phyloP scores from a whole-genome alignment of 225 moss, liverwort and hornwort genomes.

The Pseudoscleropodium purum region DNA sequence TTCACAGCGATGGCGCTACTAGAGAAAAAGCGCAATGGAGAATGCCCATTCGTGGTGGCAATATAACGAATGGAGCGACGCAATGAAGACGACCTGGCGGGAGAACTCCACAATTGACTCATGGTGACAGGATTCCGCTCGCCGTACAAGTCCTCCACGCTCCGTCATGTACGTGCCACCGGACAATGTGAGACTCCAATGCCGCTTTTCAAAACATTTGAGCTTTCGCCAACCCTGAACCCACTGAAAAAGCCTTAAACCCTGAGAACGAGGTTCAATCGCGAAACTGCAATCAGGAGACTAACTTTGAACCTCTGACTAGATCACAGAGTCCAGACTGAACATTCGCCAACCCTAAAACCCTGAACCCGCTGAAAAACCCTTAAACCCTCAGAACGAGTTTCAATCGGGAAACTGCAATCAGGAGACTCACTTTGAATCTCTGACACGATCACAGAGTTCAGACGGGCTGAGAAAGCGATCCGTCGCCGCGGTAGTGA shows the following conservation, averaged over 20 bases:
- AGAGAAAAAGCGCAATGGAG: slow-evolving; percentile 10
- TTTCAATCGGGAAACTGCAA: neutral
- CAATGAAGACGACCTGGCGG: slow-evolving; percentile 1
- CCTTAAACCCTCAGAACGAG: neutral
- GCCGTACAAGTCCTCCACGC: neutral
- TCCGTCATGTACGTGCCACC: neutral
- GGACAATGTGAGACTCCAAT: neutral
- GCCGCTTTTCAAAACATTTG: neutral
- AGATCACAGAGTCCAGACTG: neutral
- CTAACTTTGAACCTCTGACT: neutral
- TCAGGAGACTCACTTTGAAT: neutral
- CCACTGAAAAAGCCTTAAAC: neutral
- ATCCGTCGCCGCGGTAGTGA: neutral
- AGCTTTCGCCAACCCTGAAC: neutral
- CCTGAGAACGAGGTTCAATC: neutral
- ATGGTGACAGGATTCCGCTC: neutral
- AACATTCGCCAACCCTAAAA: neutral
- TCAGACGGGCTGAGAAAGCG: neutral
- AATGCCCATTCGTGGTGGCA: slow-evolving; percentile 4
- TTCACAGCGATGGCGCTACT: slow-evolving; percentile 29
- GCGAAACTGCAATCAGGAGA: neutral
- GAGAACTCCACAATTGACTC: slow-evolving; percentile 12
- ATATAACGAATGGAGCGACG: slow-evolving; percentile 10
- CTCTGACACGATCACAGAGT: neutral
- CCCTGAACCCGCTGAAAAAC: neutral